Evolutionary conservation across 2,329 filamentous ascomycete genomes (phyloP).

Genomic region (Gaeumannomyces tritici): DNA sequence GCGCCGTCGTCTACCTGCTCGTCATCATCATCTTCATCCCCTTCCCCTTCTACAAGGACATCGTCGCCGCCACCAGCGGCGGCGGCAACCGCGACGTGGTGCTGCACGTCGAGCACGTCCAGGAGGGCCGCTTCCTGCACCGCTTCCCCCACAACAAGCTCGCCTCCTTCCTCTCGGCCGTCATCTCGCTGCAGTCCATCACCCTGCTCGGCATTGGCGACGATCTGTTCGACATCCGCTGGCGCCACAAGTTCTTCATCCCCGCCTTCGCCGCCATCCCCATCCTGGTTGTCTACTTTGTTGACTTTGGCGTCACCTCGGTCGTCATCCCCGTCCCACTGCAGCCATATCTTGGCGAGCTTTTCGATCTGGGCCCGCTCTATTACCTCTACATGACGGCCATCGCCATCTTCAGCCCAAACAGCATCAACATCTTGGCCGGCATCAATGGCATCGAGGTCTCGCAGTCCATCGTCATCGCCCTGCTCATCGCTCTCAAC

Average conservation of each 20-base stretch:
- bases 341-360: constrained; percentile 72
- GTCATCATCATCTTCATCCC: constrained; percentile 87
- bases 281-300: constrained; percentile 92
- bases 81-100: constrained; percentile 87
- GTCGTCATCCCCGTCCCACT: constrained; percentile 85
- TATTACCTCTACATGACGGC: constrained; percentile 98
- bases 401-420: constrained; percentile 93
- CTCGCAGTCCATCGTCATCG: constrained; percentile 85
- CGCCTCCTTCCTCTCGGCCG: constrained; percentile 87
- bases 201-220: constrained; percentile 89
- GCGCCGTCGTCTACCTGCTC: constrained; percentile 85
- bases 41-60: constrained; percentile 97
- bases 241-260: constrained; percentile 98
- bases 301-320: constrained; percentile 94
- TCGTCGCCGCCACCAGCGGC: constrained; percentile 87
- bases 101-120: constrained; percentile 60
- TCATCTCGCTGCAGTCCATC: constrained; percentile 85
- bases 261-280: constrained; percentile 89
- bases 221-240: constrained; percentile 95
- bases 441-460: constrained; percentile 99
- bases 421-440: constrained; percentile 98
- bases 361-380: constrained; percentile 70
- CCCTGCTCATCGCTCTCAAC: constrained; percentile 73
- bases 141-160: constrained; percentile 94
- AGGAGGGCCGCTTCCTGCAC: constrained; percentile 79